Base-by-base conservation (phyloP, 768 basidiomycete genomes). In the Phaeolepiota aurea region DNA sequence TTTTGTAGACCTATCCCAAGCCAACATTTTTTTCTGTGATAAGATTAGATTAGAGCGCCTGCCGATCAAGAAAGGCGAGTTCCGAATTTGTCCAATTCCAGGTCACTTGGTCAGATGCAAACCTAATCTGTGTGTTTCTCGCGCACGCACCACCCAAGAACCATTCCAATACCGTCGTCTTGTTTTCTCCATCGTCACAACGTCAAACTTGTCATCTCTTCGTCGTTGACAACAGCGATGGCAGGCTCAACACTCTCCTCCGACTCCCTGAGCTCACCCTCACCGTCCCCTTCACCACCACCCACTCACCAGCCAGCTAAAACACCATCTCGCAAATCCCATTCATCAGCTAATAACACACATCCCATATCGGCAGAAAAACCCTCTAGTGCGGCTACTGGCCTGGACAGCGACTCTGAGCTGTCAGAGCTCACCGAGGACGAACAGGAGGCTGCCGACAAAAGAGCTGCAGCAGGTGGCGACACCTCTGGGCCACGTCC, bases 391-490 rank as follows among this genome's bases (percentile, higher is more conserved):
- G 33, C 54, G 20, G 46, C 50, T 16, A 49, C 53, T 19, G 42
- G 55, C 43, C 54, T 81, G 46, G 76, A 79, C 63, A 69, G 59
- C 22, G 83, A 76, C 58, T 87, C 85, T 4, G 86, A 87, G 63
- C 75, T 88, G 44, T 87, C 84, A 32, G 86, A 86, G 56, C 76
- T 88, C 55, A 87, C 85, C 12, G 85, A 88, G 53, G 85, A 87
- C 53, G 84, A 87, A 49, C 74, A 81, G 49, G 80, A 82, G 10
- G 42, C 50, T 12, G 47, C 44, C 2, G 56, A 58, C 31, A 59
- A 56, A 48, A 43, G 52, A 44, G 46, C 40, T 32, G 41, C 42
- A 19, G 43, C 44, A 40, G 51, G 48, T 33, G 48, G 51, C 43
- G 45, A 52, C 45, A 10, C 33, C 7, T 15, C 33, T 35, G 33